These are phyloP conservation scores for Populus hybrid DNA, from an alignment of 441 rosid species.

Conservation along the genomic window DNA sequence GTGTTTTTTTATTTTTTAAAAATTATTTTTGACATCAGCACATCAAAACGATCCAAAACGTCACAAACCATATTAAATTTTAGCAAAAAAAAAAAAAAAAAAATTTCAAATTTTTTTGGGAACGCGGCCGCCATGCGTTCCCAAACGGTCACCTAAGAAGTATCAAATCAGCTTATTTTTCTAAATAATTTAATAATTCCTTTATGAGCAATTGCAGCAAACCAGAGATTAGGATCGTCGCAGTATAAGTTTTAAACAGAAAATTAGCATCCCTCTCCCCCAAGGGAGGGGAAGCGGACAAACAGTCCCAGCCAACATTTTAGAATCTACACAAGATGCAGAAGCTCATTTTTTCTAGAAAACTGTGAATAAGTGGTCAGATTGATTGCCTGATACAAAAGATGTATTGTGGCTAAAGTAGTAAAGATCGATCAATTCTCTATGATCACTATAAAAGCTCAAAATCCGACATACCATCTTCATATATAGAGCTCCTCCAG, in stretches of 20 bases:
- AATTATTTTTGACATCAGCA: no score
- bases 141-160: no score
- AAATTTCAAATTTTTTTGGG: no score
- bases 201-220: not conserved
- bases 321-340: not conserved
- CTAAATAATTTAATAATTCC: not conserved
- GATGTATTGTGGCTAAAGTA: not conserved
- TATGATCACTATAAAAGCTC: not conserved
- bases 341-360: not conserved
- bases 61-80: no score
- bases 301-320: not conserved
- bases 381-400: not conserved
- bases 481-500: constrained; percentile 4
- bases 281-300: not conserved
- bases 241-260: not conserved
- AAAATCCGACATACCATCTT: constrained; percentile 3
- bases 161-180: not conserved
- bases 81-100: no score
- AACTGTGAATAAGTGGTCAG: not conserved
- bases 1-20: no score
- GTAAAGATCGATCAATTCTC: not conserved
- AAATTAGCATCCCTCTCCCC: not conserved
- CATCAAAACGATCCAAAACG: no score
- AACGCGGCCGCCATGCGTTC: no score
- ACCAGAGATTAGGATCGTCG: not conserved